Percentiles rank a stretch among this genome's conserved stretches.
Evolutionary conservation across 2,329 filamentous ascomycete species (phyloP).

Genomic region (Colletotrichum sp.): DNA sequence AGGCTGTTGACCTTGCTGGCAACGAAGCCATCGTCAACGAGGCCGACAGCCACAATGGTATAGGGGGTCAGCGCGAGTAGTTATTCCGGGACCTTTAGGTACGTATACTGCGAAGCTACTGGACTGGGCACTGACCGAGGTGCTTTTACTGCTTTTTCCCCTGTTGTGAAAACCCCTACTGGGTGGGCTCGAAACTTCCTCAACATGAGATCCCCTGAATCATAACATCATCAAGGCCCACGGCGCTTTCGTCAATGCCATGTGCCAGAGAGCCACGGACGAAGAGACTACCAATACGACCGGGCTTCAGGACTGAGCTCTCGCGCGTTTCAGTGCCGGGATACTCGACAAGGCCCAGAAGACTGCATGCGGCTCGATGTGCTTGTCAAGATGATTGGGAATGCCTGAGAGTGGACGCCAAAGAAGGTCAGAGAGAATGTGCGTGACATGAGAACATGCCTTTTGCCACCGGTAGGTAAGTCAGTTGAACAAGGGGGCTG

Average conservation of each 20-base stretch:
- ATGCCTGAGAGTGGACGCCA: not conserved
- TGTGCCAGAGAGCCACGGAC: not conserved
- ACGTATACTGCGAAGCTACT: too few relatives aligned
- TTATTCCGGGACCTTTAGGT: too few relatives aligned
- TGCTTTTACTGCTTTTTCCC: too few relatives aligned
- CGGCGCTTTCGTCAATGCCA: not conserved
- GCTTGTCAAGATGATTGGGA: not conserved
- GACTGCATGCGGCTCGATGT: not conserved
- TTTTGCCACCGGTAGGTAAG: not conserved
- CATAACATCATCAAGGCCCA: not conserved
- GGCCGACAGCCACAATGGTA: too few relatives aligned
- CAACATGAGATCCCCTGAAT: not conserved
- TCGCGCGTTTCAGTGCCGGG: not conserved
- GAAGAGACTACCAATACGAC: not conserved
- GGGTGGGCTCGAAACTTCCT: too few relatives aligned
- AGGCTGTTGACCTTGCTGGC: too few relatives aligned
- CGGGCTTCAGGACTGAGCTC: not conserved
- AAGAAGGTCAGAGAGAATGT: not conserved
- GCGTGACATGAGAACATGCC: not conserved
- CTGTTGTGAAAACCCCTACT: too few relatives aligned
- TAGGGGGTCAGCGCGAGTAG: too few relatives aligned
- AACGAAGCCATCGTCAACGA: too few relatives aligned
- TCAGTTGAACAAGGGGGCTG: not conserved
- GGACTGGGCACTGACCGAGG: too few relatives aligned
- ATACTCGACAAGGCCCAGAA: not conserved